Evolutionary conservation across 1,139 yeast species (phyloP).

Genomic region (Yamadazyma pseudoaaseri): DNA sequence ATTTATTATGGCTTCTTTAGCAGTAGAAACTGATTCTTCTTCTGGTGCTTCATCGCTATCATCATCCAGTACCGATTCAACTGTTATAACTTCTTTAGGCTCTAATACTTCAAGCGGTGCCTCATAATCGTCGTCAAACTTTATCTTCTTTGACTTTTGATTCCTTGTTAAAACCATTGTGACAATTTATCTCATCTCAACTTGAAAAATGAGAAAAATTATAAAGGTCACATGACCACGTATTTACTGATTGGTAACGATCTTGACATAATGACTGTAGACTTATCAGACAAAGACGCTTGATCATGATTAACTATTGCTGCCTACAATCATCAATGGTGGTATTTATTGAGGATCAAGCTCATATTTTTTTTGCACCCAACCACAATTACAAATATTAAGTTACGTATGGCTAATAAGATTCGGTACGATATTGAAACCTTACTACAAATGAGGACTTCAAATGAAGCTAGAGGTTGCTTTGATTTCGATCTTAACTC

Average conservation of each 20-base stretch:
- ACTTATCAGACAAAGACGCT: too few species aligned
- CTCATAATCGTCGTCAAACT: constrained; percentile 25
- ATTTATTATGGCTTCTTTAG: constrained; percentile 31
- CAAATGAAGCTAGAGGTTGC: not conserved
- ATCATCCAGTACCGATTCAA: constrained; percentile 19
- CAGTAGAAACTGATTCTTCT: constrained; percentile 36
- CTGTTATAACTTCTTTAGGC: not conserved
- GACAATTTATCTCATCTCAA: constrained; percentile 9
- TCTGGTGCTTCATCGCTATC: constrained; percentile 51
- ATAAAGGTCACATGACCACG: constrained; percentile 2
- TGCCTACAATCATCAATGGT: too few species aligned
- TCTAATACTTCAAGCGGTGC: constrained; percentile 14
- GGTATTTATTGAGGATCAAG: too few species aligned
- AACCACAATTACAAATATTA: constrained; percentile 4
- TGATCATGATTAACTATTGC: too few species aligned
- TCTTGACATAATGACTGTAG: not conserved
- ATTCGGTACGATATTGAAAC: constrained; percentile 3
- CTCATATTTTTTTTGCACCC: constrained; percentile 9
- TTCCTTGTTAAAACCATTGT: constrained; percentile 28
- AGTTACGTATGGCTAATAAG: not conserved
- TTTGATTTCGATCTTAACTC: too few species aligned
- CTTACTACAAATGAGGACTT: not conserved
- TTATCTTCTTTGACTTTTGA: constrained; percentile 21
- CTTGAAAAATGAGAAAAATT: not conserved
- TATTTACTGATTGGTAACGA: not conserved